Evolutionary conservation across 495 filamentous ascomycete genomes (phyloP), one percentile per base, ranked within the genome.

Genomic region (Penicillium atrosanguineum): DNA sequence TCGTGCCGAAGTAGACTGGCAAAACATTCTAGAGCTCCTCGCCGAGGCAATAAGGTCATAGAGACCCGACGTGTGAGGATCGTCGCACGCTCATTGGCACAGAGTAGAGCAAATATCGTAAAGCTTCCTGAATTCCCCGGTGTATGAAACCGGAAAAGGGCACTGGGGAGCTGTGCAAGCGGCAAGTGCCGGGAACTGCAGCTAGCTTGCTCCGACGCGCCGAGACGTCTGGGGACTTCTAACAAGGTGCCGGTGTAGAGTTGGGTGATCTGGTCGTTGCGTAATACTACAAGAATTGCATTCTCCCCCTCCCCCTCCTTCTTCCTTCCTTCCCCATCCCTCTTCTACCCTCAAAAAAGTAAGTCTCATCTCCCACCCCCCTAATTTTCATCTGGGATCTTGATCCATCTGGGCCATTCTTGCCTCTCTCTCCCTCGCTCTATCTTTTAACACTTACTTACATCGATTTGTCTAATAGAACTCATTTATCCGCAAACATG

Each of bases 91-190:
- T 63, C 21, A 75, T 75, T 75, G 72, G 72, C 50, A 55, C 50
- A 56, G 46, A 20, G 39, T 16, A 44, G 50, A 26, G 5, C 19
- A 68, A 65, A 75, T 73, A 75, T 72, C 69, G 70, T 75, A 65
- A 62, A 25, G 62, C 68, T 74, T 67, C 74, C 74, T 77, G 74
- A 64, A 74, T 76, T 74, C 65, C 71, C 74, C 74, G 74, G 74
- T 76, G 71, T 75, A 71, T 75, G 72, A 76, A 76, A 77, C 70
- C 71, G 72, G 74, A 75, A 74, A 74, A 61, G 64, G 64, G 61
- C 62, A 59, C 58, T 67, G 61, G 59, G 60, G 56, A 65, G 53
- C 49, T 61, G 56, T 53, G 38, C 46, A 38, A 58, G 62, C 70
- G 70, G 70, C 62, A 70, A 64, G 65, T 63, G 61, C 61, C 70